Percentiles rank a stretch among this genome's conserved stretches.
Evolutionary conservation across 1,284 basidiomycete genomes (phyloP).

Genomic region (Gymnopus androsaceus): DNA sequence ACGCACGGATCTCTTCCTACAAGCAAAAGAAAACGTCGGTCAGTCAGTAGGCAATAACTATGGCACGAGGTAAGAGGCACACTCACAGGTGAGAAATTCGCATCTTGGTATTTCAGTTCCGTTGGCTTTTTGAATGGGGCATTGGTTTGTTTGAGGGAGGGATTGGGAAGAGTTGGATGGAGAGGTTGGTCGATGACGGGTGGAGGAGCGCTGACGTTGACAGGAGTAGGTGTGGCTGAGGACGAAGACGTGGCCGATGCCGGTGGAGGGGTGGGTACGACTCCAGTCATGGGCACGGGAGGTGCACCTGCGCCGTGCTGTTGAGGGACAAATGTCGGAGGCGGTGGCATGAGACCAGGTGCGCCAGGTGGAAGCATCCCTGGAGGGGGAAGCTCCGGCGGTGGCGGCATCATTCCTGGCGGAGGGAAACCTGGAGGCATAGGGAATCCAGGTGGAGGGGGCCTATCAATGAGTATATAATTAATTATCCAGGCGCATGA

Average conservation of each 20-base stretch:
- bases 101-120: conserved; percentile 71
- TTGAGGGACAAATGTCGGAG: conserved; percentile 31
- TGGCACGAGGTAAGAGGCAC: too few relatives aligned
- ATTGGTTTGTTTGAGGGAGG: conserved; percentile 62
- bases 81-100: conserved; percentile 77
- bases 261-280: conserved; percentile 39
- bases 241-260: conserved; percentile 28
- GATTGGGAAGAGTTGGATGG: conserved; percentile 57
- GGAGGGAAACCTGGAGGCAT: conserved; percentile 36
- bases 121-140: conserved; percentile 77
- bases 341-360: conserved; percentile 20
- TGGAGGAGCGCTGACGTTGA: conserved; percentile 26
- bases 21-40: not conserved
- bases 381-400: conserved; percentile 14
- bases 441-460: conserved; percentile 41
- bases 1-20: conserved; percentile 82
- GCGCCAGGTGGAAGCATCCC: conserved; percentile 12
- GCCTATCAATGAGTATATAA: not conserved
- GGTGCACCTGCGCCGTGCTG: conserved; percentile 34
- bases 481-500: too few relatives aligned
- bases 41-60: too few relatives aligned
- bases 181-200: conserved; percentile 27
- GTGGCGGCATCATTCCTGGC: conserved; percentile 22
- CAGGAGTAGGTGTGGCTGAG: conserved; percentile 18
- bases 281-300: conserved; percentile 38